Conservation (phyloP, 257 asterid genomes). For the Solanum lignicaule region DNA sequence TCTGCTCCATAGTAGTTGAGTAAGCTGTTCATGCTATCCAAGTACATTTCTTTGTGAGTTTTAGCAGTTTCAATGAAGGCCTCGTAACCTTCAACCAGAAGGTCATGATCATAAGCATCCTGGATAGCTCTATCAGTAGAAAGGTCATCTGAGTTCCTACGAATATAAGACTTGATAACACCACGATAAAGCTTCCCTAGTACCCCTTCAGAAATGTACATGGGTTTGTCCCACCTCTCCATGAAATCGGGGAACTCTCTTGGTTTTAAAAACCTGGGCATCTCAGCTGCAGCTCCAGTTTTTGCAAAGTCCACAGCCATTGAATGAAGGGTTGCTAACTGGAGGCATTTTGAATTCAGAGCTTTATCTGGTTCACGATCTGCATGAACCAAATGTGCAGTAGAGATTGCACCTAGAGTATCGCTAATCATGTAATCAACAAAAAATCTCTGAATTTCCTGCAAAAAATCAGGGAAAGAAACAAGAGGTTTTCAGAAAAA, state of each 20-base stretch:
- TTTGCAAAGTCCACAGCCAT: slow-evolving; percentile 99
- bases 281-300: slow-evolving; percentile 92
- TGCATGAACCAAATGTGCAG: slow-evolving; percentile 80
- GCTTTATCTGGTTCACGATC: slow-evolving; percentile 86
- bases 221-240: slow-evolving; percentile 86
- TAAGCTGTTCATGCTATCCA: slow-evolving; percentile 43
- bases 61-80: slow-evolving; percentile 37
- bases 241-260: slow-evolving; percentile 85
- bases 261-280: slow-evolving; percentile 67
- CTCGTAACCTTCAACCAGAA: slow-evolving; percentile 54
- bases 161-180: slow-evolving; percentile 13
- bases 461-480: slow-evolving; percentile 10
- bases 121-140: slow-evolving; percentile 6
- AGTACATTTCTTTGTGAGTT: slow-evolving; percentile 50
- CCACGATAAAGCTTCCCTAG: slow-evolving; percentile 87
- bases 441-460: slow-evolving; percentile 87
- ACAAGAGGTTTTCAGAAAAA: neutral
- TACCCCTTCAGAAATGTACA: slow-evolving; percentile 52
- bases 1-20: slow-evolving; percentile 57
- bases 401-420: slow-evolving; percentile 80
- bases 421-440: slow-evolving; percentile 85
- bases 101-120: slow-evolving; percentile 53
- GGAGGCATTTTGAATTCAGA: slow-evolving; percentile 62
- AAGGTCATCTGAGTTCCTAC: slow-evolving; percentile 4
- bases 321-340: slow-evolving; percentile 79